Base-by-base conservation (phyloP, 768 basidiomycete species). In the Boletus subparvulus region DNA sequence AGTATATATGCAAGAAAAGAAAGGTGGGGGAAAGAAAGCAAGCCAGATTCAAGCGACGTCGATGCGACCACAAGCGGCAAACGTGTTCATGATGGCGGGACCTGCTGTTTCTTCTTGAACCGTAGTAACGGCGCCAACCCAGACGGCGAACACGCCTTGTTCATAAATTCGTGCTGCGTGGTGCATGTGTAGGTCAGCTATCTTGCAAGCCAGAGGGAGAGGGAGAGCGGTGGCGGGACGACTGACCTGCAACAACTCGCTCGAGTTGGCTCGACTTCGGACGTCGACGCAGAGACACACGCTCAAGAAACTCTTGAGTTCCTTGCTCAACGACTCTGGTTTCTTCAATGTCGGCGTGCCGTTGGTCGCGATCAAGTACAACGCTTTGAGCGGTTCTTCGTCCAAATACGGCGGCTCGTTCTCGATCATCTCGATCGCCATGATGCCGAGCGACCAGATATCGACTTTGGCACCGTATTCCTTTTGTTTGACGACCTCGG, bases 391-490 rank as follows among this genome's bases (percentile, higher is more conserved):
- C 0, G 94, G 94, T 65, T 98, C 94, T 69, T 98, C 94, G 62
- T 96, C 93, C 40, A 98, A 78, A 71, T 97, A 96, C 7, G 94
- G 94, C 3, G 94, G 94, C 73, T 97, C 94, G 66, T 93, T 94
- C 73, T 98, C 94, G 61, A 98, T 95, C 95, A 98, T 98, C 80
- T 98, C 93, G 58, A 98, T 98, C 6, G 94, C 94, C 94, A 97
- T 95, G 74, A 98, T 97, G 6, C 94, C 94, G 10, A 97, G 82
- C 13, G 92, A 94, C 94, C 94, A 97, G 49, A 97, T 93, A 65
- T 96, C 94, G 21, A 96, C 94, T 73, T 96, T 96, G 26, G 93
- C 92, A 45, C 94, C 94, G 67, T 97, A 97, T 73, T 94, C 93
- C 74, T 96, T 95, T 71, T 94, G 91, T 75, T 94, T 95, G 65